These are phyloP conservation scores for Populus ilicifolia DNA, from an alignment of 345 rosid genomes.

Conservation along the genomic window DNA sequence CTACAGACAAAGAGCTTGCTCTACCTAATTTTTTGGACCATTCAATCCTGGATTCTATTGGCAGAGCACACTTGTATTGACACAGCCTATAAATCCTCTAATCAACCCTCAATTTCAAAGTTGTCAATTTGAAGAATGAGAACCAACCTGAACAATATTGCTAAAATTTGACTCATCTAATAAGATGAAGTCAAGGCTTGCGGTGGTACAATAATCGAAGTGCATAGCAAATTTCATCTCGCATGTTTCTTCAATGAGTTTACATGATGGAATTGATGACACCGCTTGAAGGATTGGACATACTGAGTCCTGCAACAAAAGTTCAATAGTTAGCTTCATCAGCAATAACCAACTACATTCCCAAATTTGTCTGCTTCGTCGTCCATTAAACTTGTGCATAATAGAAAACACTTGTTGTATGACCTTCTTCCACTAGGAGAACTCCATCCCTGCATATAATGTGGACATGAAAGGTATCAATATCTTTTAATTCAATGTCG, in stretches of 20 bases:
- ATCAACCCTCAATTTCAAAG: not conserved
- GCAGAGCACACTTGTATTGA: not conserved
- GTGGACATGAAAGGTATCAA: conserved; percentile 83
- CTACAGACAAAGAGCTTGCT: not conserved
- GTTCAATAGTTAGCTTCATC: conserved; percentile 66
- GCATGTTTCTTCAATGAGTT: conserved; percentile 82
- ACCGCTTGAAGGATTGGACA: conserved; percentile 81
- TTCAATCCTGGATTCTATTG: not conserved
- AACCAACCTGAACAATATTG: conserved; percentile 74
- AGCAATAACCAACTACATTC: conserved; percentile 44
- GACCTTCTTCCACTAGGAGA: conserved; percentile 85
- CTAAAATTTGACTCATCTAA: conserved; percentile 69
- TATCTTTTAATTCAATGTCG: conserved; percentile 50
- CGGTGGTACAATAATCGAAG: conserved; percentile 86
- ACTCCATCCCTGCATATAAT: conserved; percentile 98
- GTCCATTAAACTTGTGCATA: conserved; percentile 92
- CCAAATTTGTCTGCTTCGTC: conserved; percentile 89
- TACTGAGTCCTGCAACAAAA: conserved; percentile 98
- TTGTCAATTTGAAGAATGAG: conserved; percentile 4
- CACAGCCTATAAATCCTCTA: conserved; percentile 8
- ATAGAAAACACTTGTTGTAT: conserved; percentile 77
- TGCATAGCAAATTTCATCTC: conserved; percentile 83
- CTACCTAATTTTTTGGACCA: not conserved
- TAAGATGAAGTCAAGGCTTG: conserved; percentile 69
- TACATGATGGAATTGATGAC: conserved; percentile 78